These are phyloP conservation scores for Xanthoconium stramineum DNA, from an alignment of 768 basidiomycete genomes.

Conservation along the genomic window DNA sequence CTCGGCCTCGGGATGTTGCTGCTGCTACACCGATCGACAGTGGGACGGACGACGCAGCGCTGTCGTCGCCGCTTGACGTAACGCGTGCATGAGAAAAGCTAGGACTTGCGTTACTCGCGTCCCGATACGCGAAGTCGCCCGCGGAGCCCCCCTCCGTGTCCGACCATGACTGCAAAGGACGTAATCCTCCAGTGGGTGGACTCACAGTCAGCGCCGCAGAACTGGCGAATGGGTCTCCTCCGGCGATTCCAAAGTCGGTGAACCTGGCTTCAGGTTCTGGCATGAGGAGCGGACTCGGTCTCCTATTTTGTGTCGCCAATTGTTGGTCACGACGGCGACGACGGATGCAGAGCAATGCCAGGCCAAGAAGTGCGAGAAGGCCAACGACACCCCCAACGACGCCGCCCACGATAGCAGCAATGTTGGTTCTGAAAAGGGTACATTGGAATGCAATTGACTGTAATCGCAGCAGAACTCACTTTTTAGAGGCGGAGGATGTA, in stretches of 20 bases:
- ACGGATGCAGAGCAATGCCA: constrained; percentile 11
- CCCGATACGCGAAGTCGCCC: background rate
- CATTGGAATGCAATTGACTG: background rate
- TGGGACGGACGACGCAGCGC: background rate
- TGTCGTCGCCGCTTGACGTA: constrained; percentile 2
- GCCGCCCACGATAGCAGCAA: constrained; percentile 17
- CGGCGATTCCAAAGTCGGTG: background rate
- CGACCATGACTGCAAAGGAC: constrained; percentile 11
- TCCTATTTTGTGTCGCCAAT: background rate
- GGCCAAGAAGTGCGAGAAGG: constrained; percentile 14
- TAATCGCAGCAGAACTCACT: constrained; percentile 6
- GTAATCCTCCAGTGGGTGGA: background rate
- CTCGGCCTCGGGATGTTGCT: background rate
- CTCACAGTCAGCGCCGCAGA: background rate
- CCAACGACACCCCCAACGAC: constrained; percentile 16
- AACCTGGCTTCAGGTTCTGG: constrained; percentile 7
- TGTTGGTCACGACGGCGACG: constrained; percentile 7
- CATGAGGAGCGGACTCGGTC: constrained; percentile 6
- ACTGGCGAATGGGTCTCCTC: constrained; percentile 6
- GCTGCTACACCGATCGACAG: background rate
- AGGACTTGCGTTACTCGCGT: background rate
- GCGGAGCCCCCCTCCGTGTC: background rate
- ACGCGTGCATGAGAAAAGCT: background rate
- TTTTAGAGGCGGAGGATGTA: constrained; percentile 2
- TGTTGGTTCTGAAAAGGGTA: constrained; percentile 6